Evolutionary conservation across 2,329 filamentous ascomycete species (phyloP), one percentile per base, ranked within the genome.

Genomic region (Ophiocordyceps robertsii): DNA sequence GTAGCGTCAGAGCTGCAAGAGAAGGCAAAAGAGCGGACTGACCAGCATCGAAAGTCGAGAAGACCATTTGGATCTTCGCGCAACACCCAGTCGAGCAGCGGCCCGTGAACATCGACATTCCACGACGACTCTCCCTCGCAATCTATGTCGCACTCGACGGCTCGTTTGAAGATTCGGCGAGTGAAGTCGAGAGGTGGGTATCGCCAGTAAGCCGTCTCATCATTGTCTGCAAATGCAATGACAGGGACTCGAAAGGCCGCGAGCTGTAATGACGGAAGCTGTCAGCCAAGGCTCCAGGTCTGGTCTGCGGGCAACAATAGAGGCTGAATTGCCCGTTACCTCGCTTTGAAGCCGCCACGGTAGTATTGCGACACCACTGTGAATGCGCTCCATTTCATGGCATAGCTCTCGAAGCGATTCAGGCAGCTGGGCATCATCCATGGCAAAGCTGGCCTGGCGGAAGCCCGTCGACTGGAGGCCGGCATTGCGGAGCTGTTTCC

Each of bases 51-150:
- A 27, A 19, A 38, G 36, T 38, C 16, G 12, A 24, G 9, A n/a
- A n/a, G 17, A 16, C 41, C 44, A 14, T 39, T 38, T 21, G 40
- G 41, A 31, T 38, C 27, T 29, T 31, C 39, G 21, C 46, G 44
- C 31, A 45, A 45, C 29, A 44, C 44, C 33, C 42, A 40, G 33
- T 49, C 42, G n/a, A 49, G 40, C 13, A 49, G 36, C 4, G 36
- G 46, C 4, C 35, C 37, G 37, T 51, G 39, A 16, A 49, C 29
- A 16, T 51, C 47, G 19, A 39, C 40, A 40, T 49, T 48, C 49
- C 45, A 46, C 17, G 43, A 45, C 16, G 47, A 38, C 43, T 51
- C 45, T 19, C 40, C 35, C 32, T 49, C 43, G 27, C 40, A 21
- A 21, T 49, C 38, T 13, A 43, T 19, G 27, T 46, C 31, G 37